Evolutionary conservation across 352 stramenopile genomes (phyloP).

Genomic region (Phytophthora fragariae): DNA sequence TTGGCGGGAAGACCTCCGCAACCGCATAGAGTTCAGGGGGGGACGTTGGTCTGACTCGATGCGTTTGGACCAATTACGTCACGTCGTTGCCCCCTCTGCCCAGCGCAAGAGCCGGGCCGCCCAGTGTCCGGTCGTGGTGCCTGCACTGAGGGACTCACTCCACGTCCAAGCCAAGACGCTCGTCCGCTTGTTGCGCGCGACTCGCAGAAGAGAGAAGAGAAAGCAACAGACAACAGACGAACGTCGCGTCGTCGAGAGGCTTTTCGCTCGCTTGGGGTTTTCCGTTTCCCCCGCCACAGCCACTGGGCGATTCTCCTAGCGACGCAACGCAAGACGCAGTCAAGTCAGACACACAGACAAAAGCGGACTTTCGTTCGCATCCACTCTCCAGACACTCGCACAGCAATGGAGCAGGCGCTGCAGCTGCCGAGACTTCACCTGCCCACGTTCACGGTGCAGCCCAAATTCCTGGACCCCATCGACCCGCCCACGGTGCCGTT

Average conservation of each 20-base stretch:
- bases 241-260: not conserved
- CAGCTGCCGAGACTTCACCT: constrained; percentile 76
- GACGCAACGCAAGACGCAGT: constrained; percentile 2
- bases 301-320: not conserved
- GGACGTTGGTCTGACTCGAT: constrained; percentile 36
- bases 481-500: constrained; percentile 76
- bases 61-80: constrained; percentile 42
- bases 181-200: constrained; percentile 31
- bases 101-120: constrained; percentile 16
- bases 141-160: not conserved
- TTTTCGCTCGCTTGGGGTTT: not conserved
- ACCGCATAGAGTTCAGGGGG: constrained; percentile 1
- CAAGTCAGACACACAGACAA: not conserved
- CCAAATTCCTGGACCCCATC: constrained; percentile 75
- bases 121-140: constrained; percentile 31
- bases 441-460: constrained; percentile 52
- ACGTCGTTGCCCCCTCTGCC: constrained; percentile 31
- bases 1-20: not conserved
- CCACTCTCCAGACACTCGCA: not conserved
- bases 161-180: not conserved
- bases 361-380: too few species aligned
- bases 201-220: not conserved
- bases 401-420: constrained; percentile 62
- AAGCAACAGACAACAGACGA: not conserved
- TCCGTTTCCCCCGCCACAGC: not conserved